Base-by-base conservation (phyloP, 805 yeast genomes). In the Candida golubevii region DNA sequence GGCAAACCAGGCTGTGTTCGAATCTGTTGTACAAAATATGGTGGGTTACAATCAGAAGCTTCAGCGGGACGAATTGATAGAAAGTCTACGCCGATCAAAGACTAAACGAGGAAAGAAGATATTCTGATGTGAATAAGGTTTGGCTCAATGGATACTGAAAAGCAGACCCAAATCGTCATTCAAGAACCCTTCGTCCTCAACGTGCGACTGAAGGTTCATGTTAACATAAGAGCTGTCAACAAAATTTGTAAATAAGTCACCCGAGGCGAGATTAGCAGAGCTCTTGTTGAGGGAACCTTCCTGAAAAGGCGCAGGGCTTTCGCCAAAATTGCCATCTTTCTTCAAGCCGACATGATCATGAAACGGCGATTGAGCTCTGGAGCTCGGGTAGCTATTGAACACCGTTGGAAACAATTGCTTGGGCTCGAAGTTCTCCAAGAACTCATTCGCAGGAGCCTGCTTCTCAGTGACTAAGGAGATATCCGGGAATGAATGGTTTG, bases 11-110 rank as follows among this genome's bases (percentile, higher is more conserved):
- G 77, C 76, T 30, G 79, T 90, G 12, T 89, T 83, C 59, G 96
- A 91, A 54, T 75, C 83, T 2, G 95, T 93, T 53, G 89, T 93
- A 35, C 96, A 88, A 58, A 89, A 88, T 55, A 67, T 90, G 54
- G 86, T 90, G 12, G 97, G 96, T 7, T 89, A 90, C 60, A 85
- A 96, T 7, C 97, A 93, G 62, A 79, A 87, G 55, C 55, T 85
- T 40, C 77, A 85, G 54, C 71, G 91, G 40, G 68, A 70, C 35
- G 74, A 69, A 48, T 56, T 71, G 26, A 48, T 66, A 38, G 70
- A 57, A 42, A 60, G 60, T 43, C 58, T 69, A 51, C 60, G 61
- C 35, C 55, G 59, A 42, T 48, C 64, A 6, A 66, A 62, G 43
- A 50, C 42, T 39, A 61, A 56, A 45, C 38, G 46, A 7, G 49